Evolutionary conservation across 2,329 filamentous ascomycete species (phyloP), one percentile per base, ranked within the genome.

Genomic region (Cercospora sp.): DNA sequence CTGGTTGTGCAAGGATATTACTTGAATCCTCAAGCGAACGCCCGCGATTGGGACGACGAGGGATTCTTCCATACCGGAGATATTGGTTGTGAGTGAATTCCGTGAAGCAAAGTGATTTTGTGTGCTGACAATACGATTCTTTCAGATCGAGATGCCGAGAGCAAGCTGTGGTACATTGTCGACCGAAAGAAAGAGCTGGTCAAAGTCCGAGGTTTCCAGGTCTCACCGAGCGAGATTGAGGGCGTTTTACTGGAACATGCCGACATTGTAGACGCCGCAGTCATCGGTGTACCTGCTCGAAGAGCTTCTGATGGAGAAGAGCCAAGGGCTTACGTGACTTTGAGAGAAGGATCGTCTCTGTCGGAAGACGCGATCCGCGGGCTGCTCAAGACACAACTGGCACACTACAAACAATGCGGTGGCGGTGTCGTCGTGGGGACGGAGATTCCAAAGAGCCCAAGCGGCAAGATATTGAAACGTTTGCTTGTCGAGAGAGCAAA

Each of bases 181-280:
- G 84, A 86, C 67, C 78, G 81, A 6, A 82, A 82, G 71, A 83
- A 83, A 75, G 85, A 86, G 71, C 74, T 87, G 49, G 86, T 86
- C 76, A 86, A 87, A 71, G 83, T 85, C 5, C 81, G 84, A 7
- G 85, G 81, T 1, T 84, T 85, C 71, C 85, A 86, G 71, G 84
- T 86, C 6, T 81, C 82, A 1, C 84, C 84, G 0, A 77, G 82
- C 5, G 84, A 85, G 71, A 71, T 86, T 1, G 84, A 85, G 71
- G 83, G 81, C 0, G 80, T 83, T 1, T 76, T 85, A 1, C 79
- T 85, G 1, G 79, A 77, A 1, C 82, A 85, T 72, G 81, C 82
- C 1, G 75, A 79, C 6, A 81, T 85, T 21, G 73, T 81, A 5
- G 83, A 85, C 67, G 81, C 80, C 0, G 84, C 82, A 0, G 83